Evolutionary conservation across 2,329 filamentous ascomycete species (phyloP).

Genomic region (Phyllosticta capitalensis): DNA sequence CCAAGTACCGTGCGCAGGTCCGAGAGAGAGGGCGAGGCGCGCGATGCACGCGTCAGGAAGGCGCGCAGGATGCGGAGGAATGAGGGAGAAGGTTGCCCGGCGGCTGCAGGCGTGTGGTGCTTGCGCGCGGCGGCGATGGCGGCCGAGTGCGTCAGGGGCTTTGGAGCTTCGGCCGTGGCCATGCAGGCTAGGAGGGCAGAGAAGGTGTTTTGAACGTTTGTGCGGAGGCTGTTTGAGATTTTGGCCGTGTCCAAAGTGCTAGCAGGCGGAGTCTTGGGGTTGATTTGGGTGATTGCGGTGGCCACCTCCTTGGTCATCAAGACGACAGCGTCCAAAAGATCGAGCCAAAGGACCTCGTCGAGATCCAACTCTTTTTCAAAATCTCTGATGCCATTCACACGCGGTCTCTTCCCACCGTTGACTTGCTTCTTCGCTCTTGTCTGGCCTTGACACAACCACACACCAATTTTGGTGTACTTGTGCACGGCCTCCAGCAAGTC

Average conservation of each 20-base stretch:
- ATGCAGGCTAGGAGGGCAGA: conserved; percentile 74
- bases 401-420: conserved; percentile 15
- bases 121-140: conserved; percentile 16
- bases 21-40: conserved; percentile 72
- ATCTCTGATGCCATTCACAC: conserved; percentile 25
- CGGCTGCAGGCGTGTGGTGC: conserved; percentile 18
- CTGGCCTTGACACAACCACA: conserved; percentile 89
- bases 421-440: conserved; percentile 45
- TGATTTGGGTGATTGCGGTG: conserved; percentile 37
- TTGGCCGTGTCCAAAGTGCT: conserved; percentile 46
- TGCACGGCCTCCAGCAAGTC: conserved; percentile 70
- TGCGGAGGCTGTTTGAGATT: conserved; percentile 59
- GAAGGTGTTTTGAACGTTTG: conserved; percentile 81
- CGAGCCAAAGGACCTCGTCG: conserved; percentile 57
- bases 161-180: conserved; percentile 22
- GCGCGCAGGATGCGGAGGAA: conserved; percentile 84
- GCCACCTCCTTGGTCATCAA: conserved; percentile 39
- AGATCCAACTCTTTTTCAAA: conserved; percentile 48
- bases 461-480: conserved; percentile 85
- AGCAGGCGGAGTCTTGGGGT: conserved; percentile 14
- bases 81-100: conserved; percentile 50
- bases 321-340: conserved; percentile 54
- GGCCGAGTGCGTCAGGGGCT: conserved; percentile 16
- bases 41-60: conserved; percentile 75
- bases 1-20: conserved; percentile 76